Percentiles rank a stretch among this genome's conserved stretches.
These are phyloP conservation scores for Meyerozyma smithsonii DNA, from an alignment of 1,139 yeast genomes.

Conservation along the genomic window DNA sequence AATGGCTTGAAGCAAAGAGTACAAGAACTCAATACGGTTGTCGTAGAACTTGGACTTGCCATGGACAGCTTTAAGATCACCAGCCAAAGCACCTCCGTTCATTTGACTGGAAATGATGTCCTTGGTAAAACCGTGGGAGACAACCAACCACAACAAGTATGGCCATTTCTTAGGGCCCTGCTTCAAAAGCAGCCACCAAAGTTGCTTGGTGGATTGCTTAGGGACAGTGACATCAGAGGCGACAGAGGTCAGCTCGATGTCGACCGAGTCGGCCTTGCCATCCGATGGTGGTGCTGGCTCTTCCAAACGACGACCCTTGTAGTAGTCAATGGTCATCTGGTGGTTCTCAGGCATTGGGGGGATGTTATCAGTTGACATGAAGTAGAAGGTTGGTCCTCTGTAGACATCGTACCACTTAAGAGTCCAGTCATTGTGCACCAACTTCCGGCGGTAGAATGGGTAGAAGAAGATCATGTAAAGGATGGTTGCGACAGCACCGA, in stretches of 20 bases:
- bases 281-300: conserved; percentile 13
- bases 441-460: conserved; percentile 62
- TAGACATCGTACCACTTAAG: conserved; percentile 53
- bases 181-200: conserved; percentile 40
- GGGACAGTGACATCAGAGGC: conserved; percentile 14
- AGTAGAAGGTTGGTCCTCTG: conserved; percentile 55
- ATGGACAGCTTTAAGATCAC: conserved; percentile 49
- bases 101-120: conserved; percentile 57
- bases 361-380: conserved; percentile 51
- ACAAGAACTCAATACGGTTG: conserved; percentile 66
- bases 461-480: conserved; percentile 51
- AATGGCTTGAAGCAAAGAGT: conserved; percentile 64
- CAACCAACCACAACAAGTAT: conserved; percentile 40
- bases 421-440: conserved; percentile 65
- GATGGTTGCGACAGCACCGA: conserved; percentile 51
- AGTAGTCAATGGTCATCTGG: conserved; percentile 55
- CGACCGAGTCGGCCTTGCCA: conserved; percentile 6
- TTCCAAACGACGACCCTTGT: conserved; percentile 52
- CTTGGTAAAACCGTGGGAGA: conserved; percentile 59
- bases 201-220: conserved; percentile 30
- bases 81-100: conserved; percentile 28
- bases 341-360: conserved; percentile 67
- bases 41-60: conserved; percentile 60
- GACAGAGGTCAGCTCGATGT: conserved; percentile 10
- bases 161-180: conserved; percentile 54